phyloP scores from a whole-genome alignment of 345 rosid genomes.

The Populus pruinosa region DNA sequence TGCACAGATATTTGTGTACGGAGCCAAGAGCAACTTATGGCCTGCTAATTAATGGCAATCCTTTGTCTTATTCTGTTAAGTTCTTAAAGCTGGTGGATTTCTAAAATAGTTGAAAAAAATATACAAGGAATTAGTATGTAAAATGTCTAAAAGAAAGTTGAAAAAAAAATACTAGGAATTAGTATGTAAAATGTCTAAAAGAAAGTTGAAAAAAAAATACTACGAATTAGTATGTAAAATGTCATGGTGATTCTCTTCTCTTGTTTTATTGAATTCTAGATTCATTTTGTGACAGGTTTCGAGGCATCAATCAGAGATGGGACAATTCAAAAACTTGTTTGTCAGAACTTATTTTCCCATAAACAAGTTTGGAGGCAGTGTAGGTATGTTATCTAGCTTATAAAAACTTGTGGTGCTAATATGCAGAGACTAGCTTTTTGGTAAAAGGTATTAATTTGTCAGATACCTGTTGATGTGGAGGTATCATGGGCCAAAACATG shows the following conservation, averaged over 20 bases:
- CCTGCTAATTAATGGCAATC: background rate
- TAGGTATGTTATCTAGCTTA: constrained; percentile 33
- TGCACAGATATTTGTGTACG: no score
- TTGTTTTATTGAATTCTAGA: background rate
- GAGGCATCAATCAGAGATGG: constrained; percentile 44
- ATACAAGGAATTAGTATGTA: no score
- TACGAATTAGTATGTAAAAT: no score
- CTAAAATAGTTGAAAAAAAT: no score
- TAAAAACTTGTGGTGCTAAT: background rate
- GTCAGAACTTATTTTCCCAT: constrained; percentile 37
- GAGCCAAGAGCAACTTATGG: background rate
- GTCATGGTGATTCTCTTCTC: background rate
- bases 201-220: no score
- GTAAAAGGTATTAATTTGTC: background rate
- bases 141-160: no score
- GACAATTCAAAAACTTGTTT: constrained; percentile 39
- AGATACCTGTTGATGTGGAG: background rate
- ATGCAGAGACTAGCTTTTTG: background rate
- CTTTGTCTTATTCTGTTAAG: no score
- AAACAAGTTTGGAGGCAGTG: constrained; percentile 35
- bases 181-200: no score
- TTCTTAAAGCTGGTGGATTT: no score
- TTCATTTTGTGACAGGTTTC: constrained; percentile 42
- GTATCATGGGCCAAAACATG: background rate
- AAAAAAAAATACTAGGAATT: no score